Base-by-base conservation (phyloP, 805 yeast genomes). In the Barnettozyma salicaria region DNA sequence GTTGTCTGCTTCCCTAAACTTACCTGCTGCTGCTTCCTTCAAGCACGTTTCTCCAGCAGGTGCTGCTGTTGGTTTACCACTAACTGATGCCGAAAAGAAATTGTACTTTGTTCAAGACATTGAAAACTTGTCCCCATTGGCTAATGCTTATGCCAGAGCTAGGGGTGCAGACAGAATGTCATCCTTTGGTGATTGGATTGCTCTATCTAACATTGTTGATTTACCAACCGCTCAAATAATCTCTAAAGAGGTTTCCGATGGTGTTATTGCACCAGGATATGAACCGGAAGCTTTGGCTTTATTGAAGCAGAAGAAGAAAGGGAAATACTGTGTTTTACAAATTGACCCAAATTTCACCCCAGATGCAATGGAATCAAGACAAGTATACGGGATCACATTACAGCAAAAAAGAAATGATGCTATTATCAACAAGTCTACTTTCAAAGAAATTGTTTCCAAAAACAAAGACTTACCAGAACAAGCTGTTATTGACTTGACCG, bases 151-250 rank as follows among this genome's bases (percentile, higher is more conserved):
- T 58, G 98, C 98, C 26, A 85, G 97, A 69, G 98, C 98, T 40
- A 85, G 98, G 67, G 98, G 98, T 64, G 98, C 98, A 51, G 98
- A 92, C 68, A 82, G 98, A 76, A 92, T 92, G 98, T 89, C 97
- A 6, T 85, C 96, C 11, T 92, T 92, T 61, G 98, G 98, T 60
- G 98, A 92, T 67, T 92, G 88, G 74, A 92, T 92, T 57, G 98
- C 98, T 32, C 73, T 92, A 48, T 88, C 97, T 44, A 90, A 90
- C 73, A 85, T 84, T 64, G 98, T 92, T 50, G 98, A 92, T 64
- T 70, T 83, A 37, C 87, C 96, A 58, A 92, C 98, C 43, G 98
- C 98, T 39, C 82, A 84, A 65, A 90, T 92, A 65, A 92, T 92
- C 61, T 84, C 97, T 39, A 87, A 86, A 67, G 98, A 92, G 71